phyloP scores from a whole-genome alignment of 495 filamentous ascomycete species.

The Elaphomyces granulatus region DNA sequence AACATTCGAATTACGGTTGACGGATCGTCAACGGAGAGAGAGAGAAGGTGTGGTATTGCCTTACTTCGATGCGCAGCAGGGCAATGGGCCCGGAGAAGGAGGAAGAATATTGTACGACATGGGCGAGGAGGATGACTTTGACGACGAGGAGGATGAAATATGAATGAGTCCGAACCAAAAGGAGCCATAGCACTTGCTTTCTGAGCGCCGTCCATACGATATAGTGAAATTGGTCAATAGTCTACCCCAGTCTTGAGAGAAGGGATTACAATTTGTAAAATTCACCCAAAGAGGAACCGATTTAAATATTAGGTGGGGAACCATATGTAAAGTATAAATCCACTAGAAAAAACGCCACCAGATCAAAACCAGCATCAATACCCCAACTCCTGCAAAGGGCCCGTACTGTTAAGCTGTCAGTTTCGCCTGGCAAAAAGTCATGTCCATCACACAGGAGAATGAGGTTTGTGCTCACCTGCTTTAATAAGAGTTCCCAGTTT shows the following conservation, averaged over 20 bases:
- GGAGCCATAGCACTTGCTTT: too few relatives aligned
- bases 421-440: constrained; percentile 1
- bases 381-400: constrained; percentile 61
- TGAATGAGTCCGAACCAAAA: constrained; percentile 15
- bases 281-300: too few relatives aligned
- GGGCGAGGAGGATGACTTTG: constrained; percentile 94
- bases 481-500: constrained; percentile 93
- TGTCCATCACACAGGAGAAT: neutral
- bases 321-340: too few relatives aligned
- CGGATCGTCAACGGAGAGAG: constrained; percentile 74
- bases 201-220: too few relatives aligned
- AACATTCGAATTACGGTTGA: constrained; percentile 77
- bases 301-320: too few relatives aligned
- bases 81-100: constrained; percentile 60
- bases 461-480: constrained; percentile 49
- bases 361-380: constrained; percentile 71
- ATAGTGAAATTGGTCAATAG: too few relatives aligned
- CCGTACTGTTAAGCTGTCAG: constrained; percentile 49
- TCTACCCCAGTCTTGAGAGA: too few relatives aligned
- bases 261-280: too few relatives aligned
- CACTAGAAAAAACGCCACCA: constrained; percentile 96
- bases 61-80: constrained; percentile 88
- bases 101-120: constrained; percentile 93
- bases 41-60: constrained; percentile 82
- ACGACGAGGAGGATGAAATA: constrained; percentile 97